These are phyloP conservation scores for Candida endomychidarum DNA, from an alignment of 805 yeast genomes.

Conservation along the genomic window DNA sequence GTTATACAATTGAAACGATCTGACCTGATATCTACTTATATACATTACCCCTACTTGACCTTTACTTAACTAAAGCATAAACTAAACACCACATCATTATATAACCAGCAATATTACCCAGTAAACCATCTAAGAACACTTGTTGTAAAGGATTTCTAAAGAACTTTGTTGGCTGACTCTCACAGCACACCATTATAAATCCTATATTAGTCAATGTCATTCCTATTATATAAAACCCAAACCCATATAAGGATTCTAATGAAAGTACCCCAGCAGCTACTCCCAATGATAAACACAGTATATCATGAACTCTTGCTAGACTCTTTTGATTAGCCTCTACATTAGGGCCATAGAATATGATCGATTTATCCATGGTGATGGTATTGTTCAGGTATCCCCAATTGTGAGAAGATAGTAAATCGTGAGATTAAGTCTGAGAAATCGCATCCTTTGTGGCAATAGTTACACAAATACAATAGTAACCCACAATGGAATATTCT, in stretches of 20 bases:
- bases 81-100: conserved; percentile 51
- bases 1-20: too few species aligned
- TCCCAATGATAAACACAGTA: conserved; percentile 38
- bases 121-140: conserved; percentile 32
- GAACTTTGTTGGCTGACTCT: conserved; percentile 24
- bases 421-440: neutral
- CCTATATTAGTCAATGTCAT: conserved; percentile 29
- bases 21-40: too few species aligned
- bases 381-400: too few species aligned
- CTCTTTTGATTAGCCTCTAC: conserved; percentile 31
- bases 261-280: conserved; percentile 41
- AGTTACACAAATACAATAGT: neutral
- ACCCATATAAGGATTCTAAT: conserved; percentile 36
- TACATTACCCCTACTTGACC: too few species aligned
- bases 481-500: conserved; percentile 1
- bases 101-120: conserved; percentile 37
- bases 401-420: too few species aligned
- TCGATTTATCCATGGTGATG: conserved; percentile 9
- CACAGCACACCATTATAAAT: conserved; percentile 34
- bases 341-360: conserved; percentile 25
- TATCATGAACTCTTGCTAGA: conserved; percentile 34
- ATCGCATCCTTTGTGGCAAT: conserved; percentile 9
- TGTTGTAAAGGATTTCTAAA: conserved; percentile 33
- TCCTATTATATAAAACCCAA: conserved; percentile 35
- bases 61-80: conserved; percentile 37